Evolutionary conservation across 2,329 filamentous ascomycete genomes (phyloP).

Genomic region (Cladophialophora immunda): DNA sequence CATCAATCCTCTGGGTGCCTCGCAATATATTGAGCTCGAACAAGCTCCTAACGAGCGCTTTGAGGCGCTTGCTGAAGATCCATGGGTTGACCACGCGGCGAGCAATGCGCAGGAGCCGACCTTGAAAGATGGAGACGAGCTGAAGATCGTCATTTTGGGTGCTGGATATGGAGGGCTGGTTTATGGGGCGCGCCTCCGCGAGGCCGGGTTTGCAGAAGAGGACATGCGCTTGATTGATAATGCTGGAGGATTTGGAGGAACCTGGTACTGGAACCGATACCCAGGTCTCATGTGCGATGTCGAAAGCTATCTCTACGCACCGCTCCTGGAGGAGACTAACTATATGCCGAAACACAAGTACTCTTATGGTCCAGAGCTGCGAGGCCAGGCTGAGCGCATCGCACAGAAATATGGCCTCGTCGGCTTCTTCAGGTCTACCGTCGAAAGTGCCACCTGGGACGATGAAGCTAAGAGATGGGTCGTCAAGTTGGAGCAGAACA

Average conservation of each 20-base stretch:
- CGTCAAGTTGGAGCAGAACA: constrained; percentile 32
- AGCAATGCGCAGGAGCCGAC: neutral
- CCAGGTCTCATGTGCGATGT: no score
- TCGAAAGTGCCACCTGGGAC: neutral
- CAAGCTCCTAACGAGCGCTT: neutral
- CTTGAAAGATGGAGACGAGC: neutral
- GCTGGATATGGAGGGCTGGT: constrained; percentile 35
- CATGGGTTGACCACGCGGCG: neutral
- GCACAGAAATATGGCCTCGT: constrained; percentile 20
- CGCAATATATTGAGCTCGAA: neutral
- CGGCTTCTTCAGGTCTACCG: constrained; percentile 23
- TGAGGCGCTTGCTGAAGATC: neutral
- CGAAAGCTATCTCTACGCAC: constrained; percentile 6
- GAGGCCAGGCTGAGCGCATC: constrained; percentile 18
- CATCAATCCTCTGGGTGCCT: neutral
- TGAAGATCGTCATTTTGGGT: constrained; percentile 30
- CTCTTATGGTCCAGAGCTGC: constrained; percentile 20
- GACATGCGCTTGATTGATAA: constrained; percentile 35
- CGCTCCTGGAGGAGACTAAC: constrained; percentile 20
- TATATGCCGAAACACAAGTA: constrained; percentile 28
- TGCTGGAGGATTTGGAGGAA: constrained; percentile 46
- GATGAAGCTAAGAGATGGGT: constrained; percentile 13
- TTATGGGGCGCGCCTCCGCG: constrained; percentile 24
- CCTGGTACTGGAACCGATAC: constrained; percentile 41
- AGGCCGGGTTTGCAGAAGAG: constrained; percentile 15